Evolutionary conservation across 495 filamentous ascomycete species (phyloP), one percentile per base, ranked within the genome.

Genomic region (Baudoinia panamericana): DNA sequence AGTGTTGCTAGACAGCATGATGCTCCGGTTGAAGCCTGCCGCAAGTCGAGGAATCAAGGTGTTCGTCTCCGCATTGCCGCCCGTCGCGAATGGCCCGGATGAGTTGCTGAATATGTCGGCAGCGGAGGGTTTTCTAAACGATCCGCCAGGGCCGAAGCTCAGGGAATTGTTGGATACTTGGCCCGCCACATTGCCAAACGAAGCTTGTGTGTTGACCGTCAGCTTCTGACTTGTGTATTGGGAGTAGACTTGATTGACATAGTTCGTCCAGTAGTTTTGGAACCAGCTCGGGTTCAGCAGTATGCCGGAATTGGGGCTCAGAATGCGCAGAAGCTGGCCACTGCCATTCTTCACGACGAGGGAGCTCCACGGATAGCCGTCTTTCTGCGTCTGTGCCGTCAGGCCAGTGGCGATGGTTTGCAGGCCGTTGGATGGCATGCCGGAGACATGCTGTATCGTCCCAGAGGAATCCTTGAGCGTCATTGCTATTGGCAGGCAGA

Each of bases 31-130:
- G 49, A 68, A 69, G 23, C 63, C 66, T 5, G 66, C 66, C 46
- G 64, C 64, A 0, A 69, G 51, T 7, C 63, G 51, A 0, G 71
- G 68, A 19, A 74, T 70, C 30, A 71, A 65, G 2, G 64, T 63
- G 17, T 41, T 35, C 44, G 61, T 60, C 26, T 63, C 54, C 1
- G 36, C 55, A 46, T 64, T 63, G 39, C 60, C 55, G n/a, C 26
- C 29, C 2, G 41, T 56, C 21, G 45, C 57, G 45, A 69, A 68
- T 3, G 66, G 64, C 1, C 66, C 66, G 7, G 56, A 56, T 50
- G 61, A 65, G 58, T 63, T 65, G 31, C 58, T 58, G 56, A 62
- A 67, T 54, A 69, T 69, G 33, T 69, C 65, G 9, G 39, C 42
- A 16, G 56, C 37, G 12, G 46, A 45, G 1, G 66, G 66, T 52